phyloP scores from a whole-genome alignment of 305 asterid genomes.

The Caryopteris hybrid region DNA sequence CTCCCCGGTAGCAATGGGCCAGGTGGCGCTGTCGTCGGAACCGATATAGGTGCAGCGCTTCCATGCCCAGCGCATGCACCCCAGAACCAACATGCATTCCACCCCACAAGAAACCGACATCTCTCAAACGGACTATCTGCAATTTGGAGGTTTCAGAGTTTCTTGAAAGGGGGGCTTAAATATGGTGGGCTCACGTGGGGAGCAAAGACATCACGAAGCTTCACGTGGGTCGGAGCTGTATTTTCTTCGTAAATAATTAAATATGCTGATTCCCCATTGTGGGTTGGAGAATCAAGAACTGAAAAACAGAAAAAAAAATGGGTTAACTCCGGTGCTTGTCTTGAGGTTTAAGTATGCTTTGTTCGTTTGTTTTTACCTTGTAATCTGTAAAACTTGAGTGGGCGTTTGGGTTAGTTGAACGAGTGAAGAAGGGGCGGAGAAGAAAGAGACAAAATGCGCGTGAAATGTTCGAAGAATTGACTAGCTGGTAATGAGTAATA shows the following conservation, averaged over 20 bases:
- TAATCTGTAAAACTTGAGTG: background rate
- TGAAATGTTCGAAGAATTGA: slow-evolving; percentile 22
- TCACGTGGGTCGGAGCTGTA: slow-evolving; percentile 27
- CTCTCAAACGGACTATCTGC: slow-evolving; percentile 16
- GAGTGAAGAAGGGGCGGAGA: background rate
- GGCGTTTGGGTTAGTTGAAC: background rate
- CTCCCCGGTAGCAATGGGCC: slow-evolving; percentile 72
- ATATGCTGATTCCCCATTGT: slow-evolving; percentile 12
- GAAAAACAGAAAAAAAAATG: background rate
- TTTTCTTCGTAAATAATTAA: background rate
- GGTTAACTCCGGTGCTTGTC: slow-evolving; percentile 15
- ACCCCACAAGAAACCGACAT: slow-evolving; percentile 84
- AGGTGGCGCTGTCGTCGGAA: slow-evolving; percentile 77
- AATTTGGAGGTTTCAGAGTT: background rate
- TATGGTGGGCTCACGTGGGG: slow-evolving; percentile 13
- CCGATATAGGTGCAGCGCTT: slow-evolving; percentile 97
- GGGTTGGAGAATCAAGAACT: slow-evolving; percentile 19
- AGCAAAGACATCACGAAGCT: background rate
- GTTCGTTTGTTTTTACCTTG: background rate
- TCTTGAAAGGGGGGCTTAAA: background rate
- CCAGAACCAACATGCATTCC: slow-evolving; percentile 67
- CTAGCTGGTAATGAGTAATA: slow-evolving; percentile 4
- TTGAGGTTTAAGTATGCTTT: slow-evolving; percentile 12
- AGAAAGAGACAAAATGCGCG: slow-evolving; percentile 8
- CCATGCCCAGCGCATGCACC: slow-evolving; percentile 95